Conservation (phyloP, 768 basidiomycete species). For the Lactarius hengduanensis region DNA sequence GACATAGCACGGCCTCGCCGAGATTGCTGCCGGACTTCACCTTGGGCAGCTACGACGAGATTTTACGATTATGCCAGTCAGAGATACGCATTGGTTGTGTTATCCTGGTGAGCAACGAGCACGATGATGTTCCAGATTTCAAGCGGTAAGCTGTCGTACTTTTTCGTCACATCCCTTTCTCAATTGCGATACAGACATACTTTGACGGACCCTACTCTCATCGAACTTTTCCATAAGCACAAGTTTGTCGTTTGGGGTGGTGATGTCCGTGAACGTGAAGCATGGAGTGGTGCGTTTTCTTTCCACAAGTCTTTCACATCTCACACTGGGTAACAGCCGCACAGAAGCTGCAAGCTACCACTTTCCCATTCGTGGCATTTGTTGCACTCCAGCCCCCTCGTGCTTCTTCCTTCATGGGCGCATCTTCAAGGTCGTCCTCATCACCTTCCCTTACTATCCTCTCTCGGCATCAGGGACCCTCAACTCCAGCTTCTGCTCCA, state of each 20-base stretch:
- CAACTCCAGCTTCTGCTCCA: slow-evolving; percentile 46
- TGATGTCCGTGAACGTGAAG: slow-evolving; percentile 79
- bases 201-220: slow-evolving; percentile 69
- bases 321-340: slow-evolving; percentile 41
- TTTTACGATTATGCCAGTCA: slow-evolving; percentile 64
- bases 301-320: not conserved
- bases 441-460: slow-evolving; percentile 69
- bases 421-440: slow-evolving; percentile 32
- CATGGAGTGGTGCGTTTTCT: slow-evolving; percentile 61
- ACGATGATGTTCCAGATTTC: slow-evolving; percentile 86
- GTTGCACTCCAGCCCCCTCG: slow-evolving; percentile 80
- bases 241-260: slow-evolving; percentile 89
- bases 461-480: slow-evolving; percentile 77
- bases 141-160: slow-evolving; percentile 55
- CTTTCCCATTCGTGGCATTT: slow-evolving; percentile 92
- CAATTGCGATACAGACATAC: slow-evolving; percentile 51
- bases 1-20: slow-evolving; percentile 36
- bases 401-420: slow-evolving; percentile 37
- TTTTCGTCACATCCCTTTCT: not conserved
- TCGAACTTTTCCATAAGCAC: slow-evolving; percentile 68
- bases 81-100: slow-evolving; percentile 77
- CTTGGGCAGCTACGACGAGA: slow-evolving; percentile 77
- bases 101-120: slow-evolving; percentile 82
- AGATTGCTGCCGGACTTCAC: slow-evolving; percentile 79
- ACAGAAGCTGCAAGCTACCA: slow-evolving; percentile 80